Base-by-base conservation (phyloP, 23 red algal species). In the Gracilaria caudata region DNA sequence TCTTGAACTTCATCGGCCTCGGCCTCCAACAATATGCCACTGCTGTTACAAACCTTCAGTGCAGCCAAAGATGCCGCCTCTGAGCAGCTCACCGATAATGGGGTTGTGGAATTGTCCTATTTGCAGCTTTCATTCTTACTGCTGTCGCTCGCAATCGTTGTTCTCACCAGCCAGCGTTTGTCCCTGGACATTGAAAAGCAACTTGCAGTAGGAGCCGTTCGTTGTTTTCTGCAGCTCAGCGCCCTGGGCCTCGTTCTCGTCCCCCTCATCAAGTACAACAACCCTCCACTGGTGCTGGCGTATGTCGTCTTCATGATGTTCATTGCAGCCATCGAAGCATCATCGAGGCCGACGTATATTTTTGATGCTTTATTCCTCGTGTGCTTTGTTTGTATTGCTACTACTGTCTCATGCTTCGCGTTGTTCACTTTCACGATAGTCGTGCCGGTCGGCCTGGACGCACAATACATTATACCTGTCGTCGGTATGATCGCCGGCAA, bases 401-500 rank as follows among this genome's bases (percentile, higher is more conserved):
- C 83, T 19, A 80, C 81, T 37, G 73, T 92, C 32, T 37, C 73
- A 19, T 44, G 68, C 3, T 82, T 94, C 21, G 70, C 70, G 17
- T 30, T 87, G 1, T 93, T 93, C 38, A 81, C 82, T 34, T 78
- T 91, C 75, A 56, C 86, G 35, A 80, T 98, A 68, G 68, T 89
- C 10, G 44, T 93, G 2, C 32, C 87, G 14, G 79, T 87, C 24
- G 92, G 92, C 57, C 66, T 93, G 23, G 92, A 89, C 40, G 90
- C 96, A 12, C 87, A 87, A 28, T 98, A 98, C 64, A 58, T 83
- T 51, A 93, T 98, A 1, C 96, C 96, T 10, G 63, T 98, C 29
- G 53, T 76, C 12, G 96, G 96, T 24, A 98, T 98, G 96, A 86
- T 98, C 10, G 73, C 94, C 65, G 96, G 96, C 5, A 94, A 98